These are phyloP conservation scores for Termitomyces sp. DNA, from an alignment of 768 basidiomycete genomes.

Conservation along the genomic window DNA sequence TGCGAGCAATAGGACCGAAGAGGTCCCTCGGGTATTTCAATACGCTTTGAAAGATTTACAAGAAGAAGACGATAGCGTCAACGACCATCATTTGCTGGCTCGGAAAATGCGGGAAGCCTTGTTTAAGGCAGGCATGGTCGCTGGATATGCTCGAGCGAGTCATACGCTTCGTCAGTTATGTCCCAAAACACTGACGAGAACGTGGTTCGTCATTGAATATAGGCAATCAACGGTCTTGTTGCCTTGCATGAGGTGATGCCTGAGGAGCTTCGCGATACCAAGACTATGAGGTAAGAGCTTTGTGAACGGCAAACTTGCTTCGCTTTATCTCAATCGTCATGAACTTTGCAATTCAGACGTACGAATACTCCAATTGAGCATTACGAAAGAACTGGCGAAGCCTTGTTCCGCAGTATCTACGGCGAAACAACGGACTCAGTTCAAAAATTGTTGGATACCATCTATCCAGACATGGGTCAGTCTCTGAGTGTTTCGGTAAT, in stretches of 20 bases:
- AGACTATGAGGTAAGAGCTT: constrained; percentile 32
- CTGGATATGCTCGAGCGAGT: constrained; percentile 54
- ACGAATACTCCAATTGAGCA: constrained; percentile 36
- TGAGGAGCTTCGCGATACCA: constrained; percentile 42
- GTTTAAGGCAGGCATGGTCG: constrained; percentile 54
- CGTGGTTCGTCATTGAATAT: background rate
- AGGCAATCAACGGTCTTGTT: constrained; percentile 57
- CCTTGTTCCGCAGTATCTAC: constrained; percentile 45
- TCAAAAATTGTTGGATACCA: constrained; percentile 38
- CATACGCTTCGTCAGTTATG: background rate
- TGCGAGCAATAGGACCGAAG: constrained; percentile 56
- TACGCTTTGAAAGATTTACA: constrained; percentile 42
- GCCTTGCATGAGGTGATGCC: constrained; percentile 49
- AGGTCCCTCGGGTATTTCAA: constrained; percentile 49
- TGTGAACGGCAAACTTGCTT: background rate
- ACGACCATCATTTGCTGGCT: constrained; percentile 38
- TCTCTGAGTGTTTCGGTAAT: background rate
- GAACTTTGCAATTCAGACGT: constrained; percentile 27
- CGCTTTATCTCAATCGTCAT: background rate
- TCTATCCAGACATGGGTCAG: constrained; percentile 65
- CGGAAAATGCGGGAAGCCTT: constrained; percentile 57
- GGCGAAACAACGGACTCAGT: constrained; percentile 49
- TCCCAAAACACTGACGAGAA: background rate
- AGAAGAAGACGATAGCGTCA: constrained; percentile 17
- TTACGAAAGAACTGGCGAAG: constrained; percentile 34